Evolutionary conservation across 2,329 filamentous ascomycete species (phyloP).

Genomic region (Paraphaeosphaeria sporulosa): DNA sequence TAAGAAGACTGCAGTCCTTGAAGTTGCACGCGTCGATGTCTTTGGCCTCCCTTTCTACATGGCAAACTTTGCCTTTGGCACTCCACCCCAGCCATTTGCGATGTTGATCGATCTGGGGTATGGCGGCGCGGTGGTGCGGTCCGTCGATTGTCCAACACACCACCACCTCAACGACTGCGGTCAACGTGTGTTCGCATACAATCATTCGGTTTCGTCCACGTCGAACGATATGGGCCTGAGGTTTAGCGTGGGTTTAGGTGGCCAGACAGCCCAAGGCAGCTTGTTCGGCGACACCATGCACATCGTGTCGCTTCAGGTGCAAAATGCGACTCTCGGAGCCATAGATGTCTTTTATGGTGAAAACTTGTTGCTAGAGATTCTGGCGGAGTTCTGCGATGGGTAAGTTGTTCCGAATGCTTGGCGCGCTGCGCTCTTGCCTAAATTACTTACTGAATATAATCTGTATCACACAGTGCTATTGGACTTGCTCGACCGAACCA

Average conservation of each 20-base stretch:
- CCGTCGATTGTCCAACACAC: background rate
- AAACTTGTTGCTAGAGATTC: background rate
- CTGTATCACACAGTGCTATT: background rate
- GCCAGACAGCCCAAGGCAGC: background rate
- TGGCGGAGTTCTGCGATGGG: background rate
- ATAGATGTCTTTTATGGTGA: background rate
- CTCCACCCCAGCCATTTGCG: background rate
- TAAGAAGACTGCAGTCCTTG: background rate
- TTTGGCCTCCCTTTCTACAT: background rate
- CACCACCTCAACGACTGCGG: background rate
- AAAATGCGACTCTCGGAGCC: background rate
- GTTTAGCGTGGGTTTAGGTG: background rate
- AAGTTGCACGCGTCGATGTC: background rate
- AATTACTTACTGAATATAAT: background rate
- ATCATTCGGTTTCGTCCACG: background rate
- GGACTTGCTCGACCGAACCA: background rate
- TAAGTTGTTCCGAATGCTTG: background rate
- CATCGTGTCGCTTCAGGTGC: background rate
- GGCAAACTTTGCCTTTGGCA: background rate
- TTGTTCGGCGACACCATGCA: background rate
- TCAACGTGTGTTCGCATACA: background rate
- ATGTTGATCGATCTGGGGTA: background rate
- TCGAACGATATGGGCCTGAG: background rate
- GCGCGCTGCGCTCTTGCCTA: background rate
- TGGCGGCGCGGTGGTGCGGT: background rate